Evolutionary conservation across 441 rosid genomes (phyloP).

Genomic region (Sinapis alba): DNA sequence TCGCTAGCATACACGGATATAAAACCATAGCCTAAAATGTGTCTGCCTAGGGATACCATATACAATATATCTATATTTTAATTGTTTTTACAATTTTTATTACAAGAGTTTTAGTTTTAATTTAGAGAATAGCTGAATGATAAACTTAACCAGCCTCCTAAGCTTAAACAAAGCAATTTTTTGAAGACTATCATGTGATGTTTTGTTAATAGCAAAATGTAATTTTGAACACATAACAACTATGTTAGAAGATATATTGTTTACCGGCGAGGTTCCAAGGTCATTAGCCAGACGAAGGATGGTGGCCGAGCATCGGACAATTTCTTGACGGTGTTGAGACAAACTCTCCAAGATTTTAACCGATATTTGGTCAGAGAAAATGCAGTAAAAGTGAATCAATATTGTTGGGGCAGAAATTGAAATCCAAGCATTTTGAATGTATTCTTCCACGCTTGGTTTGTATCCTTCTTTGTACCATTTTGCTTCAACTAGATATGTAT

Average conservation of each 20-base stretch:
- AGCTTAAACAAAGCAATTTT: neutral
- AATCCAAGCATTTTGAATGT: constrained; percentile 41
- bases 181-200: neutral
- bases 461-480: constrained; percentile 39
- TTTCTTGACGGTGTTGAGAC: neutral
- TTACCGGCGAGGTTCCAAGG: constrained; percentile 47
- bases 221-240: neutral
- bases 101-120: neutral
- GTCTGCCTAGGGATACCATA: neutral
- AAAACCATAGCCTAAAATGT: neutral
- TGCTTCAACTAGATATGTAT: constrained; percentile 39
- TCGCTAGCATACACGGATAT: neutral
- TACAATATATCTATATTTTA: neutral
- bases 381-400: constrained; percentile 30
- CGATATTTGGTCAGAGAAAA: neutral
- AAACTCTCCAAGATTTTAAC: neutral
- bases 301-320: constrained; percentile 27
- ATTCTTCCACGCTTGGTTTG: constrained; percentile 36
- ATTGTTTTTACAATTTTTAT: neutral
- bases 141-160: neutral
- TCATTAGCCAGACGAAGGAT: constrained; percentile 41
- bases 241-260: neutral
- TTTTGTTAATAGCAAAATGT: neutral
- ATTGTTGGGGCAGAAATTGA: constrained; percentile 26
- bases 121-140: neutral